Evolutionary conservation across 768 basidiomycete genomes (phyloP).

Genomic region (Suillus hirtellus): DNA sequence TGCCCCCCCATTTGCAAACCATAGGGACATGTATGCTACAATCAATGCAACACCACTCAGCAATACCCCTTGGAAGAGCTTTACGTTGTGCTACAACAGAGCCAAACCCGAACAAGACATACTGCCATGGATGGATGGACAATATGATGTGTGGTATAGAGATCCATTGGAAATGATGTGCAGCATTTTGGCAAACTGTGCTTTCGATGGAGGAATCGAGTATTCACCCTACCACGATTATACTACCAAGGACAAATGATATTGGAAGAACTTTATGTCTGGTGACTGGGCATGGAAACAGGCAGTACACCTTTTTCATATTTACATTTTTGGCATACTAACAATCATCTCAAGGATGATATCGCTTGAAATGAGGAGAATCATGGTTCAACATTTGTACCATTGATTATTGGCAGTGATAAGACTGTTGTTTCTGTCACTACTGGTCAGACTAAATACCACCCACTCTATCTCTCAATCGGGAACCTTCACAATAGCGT

Average conservation of each 20-base stretch:
- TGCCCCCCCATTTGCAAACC: constrained; percentile 22
- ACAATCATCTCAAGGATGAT: constrained; percentile 7
- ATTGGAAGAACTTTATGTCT: constrained; percentile 17
- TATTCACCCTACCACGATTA: constrained; percentile 18
- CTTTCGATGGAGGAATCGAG: constrained; percentile 24
- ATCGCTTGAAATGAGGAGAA: constrained; percentile 19
- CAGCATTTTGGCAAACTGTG: constrained; percentile 23
- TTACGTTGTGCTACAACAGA: constrained; percentile 19
- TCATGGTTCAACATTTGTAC: constrained; percentile 25
- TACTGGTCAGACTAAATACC: background rate
- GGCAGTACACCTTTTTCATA: constrained; percentile 8
- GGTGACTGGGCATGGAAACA: constrained; percentile 18
- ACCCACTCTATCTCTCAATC: background rate
- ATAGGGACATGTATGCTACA: constrained; percentile 22
- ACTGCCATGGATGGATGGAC: constrained; percentile 27
- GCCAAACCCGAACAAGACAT: constrained; percentile 13
- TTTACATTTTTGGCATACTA: constrained; percentile 4
- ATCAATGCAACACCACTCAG: constrained; percentile 30
- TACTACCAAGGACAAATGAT: background rate
- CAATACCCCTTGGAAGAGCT: constrained; percentile 30
- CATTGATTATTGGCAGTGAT: constrained; percentile 14
- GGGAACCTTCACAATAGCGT: background rate
- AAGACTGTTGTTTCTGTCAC: background rate
- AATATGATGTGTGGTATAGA: constrained; percentile 30
- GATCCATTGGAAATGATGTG: constrained; percentile 18